Evolutionary conservation across 2,329 filamentous ascomycete species (phyloP), one percentile per base, ranked within the genome.

Genomic region (Aspergillus sp.): DNA sequence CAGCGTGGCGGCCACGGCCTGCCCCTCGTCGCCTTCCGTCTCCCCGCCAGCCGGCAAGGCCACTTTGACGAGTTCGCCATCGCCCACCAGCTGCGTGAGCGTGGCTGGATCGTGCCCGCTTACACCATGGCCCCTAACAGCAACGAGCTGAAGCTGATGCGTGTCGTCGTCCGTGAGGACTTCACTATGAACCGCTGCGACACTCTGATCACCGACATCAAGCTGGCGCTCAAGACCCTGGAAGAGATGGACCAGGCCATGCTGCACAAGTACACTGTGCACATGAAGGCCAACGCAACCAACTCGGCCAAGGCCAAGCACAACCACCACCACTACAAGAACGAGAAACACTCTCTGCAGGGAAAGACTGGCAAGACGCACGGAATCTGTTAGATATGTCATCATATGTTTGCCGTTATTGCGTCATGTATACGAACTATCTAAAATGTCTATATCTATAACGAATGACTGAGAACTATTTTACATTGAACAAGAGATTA

Each of bases 121-220:
- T 97, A 97, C 71, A 97, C 90, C 33, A 96, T 96, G 91, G 91
- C 91, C 1, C 90, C 90, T 12, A 78, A 95, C 63, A 90, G 88
- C 12, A 75, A 88, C 44, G 74, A 82, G 51, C 76, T 96, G 60
- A 94, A 95, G 77, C 85, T 97, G 79, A 82, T 96, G 74, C 84
- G 91, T 32, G 82, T 96, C 5, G 91, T 97, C 1, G 88, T 96
- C 5, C 82, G 91, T 40, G 91, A 96, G 68, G 91, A 96, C 69
- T 96, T 97, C 57, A 87, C 82, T 37, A 83, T 86, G 65, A 82
- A 77, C 54, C 79, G 90, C 33, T 95, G 89, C 60, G 90, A 97
- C 61, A 74, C 80, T 7, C 74, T 97, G 30, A 74, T 96, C 48
- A 58, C 65, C 27, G 90, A 96, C 62, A 82, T 96, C 68, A 88